Base-by-base conservation (phyloP, 164 flowering plant genomes). In the Umbilicus rupestris region DNA sequence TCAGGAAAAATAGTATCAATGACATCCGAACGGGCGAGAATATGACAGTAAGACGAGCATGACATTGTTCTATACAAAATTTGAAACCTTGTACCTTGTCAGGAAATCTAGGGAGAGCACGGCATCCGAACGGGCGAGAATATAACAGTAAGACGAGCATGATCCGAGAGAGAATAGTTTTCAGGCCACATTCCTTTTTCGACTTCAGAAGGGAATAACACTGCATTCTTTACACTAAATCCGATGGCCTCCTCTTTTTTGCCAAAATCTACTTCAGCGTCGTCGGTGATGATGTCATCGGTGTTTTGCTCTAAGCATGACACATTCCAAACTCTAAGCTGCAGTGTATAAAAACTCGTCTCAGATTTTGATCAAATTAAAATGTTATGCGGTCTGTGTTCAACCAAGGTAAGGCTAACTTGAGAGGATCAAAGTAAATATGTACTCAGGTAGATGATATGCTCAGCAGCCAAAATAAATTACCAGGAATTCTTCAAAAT, bases 161-260 rank as follows among this genome's bases (percentile, higher is more conserved):
- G 99, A 71, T 94, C 99, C 2, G 99, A 94, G 39, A 94, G 92
- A 57, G 88, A 91, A 76, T 89, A 94, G 74, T 94, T 77, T 62
- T 91, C 97, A 0, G 99, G 99, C 97, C 99, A 94, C 77, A 66
- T 80, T 74, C 97, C 99, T 74, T 84, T 85, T 80, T 91, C 97
- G 16, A 81, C 97, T 80, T 94, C 96, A 44, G 89, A 77, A 39
- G 99, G 99, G 76, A 88, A 94, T n/a, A 94, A 79, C 63, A 82
- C 97, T 19, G 97, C 99, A 73, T 89, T 87, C 78, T 88, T 83
- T 68, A 94, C 93, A 62, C 84, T 87, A 63, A 91, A 89, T 31
- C 96, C 97, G 20, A 83, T 73, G 2, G 87, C 73, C 72, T 87
- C 84, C 73, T 78, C 72, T 63, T 73, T 75, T 5, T 45, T 31